Percentiles rank a stretch among this genome's conserved stretches.
These are phyloP conservation scores for Salix udensis DNA, from an alignment of 345 rosid species.

Conservation along the genomic window DNA sequence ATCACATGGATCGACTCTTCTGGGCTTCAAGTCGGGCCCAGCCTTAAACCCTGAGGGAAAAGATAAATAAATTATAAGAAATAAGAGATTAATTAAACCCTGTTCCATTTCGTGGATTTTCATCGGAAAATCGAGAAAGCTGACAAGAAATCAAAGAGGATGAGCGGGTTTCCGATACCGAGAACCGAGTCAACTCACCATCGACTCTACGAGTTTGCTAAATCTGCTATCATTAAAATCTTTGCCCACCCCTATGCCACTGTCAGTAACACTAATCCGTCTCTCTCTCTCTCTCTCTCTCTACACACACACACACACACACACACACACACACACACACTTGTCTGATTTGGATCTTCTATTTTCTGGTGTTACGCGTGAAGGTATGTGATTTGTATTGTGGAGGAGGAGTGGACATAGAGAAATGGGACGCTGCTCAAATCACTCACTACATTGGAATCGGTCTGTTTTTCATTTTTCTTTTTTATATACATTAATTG, in stretches of 20 bases:
- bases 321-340: too few relatives aligned
- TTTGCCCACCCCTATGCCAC: conserved; percentile 88
- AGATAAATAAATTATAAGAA: too few relatives aligned
- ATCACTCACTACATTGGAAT: conserved; percentile 78
- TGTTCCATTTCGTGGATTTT: too few relatives aligned
- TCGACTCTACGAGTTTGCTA: conserved; percentile 83
- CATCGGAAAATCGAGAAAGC: background rate
- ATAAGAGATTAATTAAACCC: too few relatives aligned
- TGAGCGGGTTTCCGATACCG: conserved; percentile 9
- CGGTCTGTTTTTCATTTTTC: conserved; percentile 33
- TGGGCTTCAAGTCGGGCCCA: too few relatives aligned
- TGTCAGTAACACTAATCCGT: conserved; percentile 27
- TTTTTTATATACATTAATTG: background rate
- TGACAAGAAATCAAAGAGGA: background rate
- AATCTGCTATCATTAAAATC: conserved; percentile 72
- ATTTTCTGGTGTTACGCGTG: background rate
- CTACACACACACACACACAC: too few relatives aligned
- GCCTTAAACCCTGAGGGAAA: too few relatives aligned
- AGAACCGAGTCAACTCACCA: conserved; percentile 70
- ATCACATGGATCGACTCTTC: too few relatives aligned
- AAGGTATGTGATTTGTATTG: conserved; percentile 90
- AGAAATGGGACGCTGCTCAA: conserved; percentile 72
- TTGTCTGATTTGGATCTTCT: background rate
- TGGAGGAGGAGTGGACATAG: conserved; percentile 61
- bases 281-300: background rate